A percentile compares a stretch with the other conserved stretches of the same genome.
These are phyloP conservation scores for Wickerhamiella nectarea DNA, from an alignment of 805 yeast species.

Conservation along the genomic window DNA sequence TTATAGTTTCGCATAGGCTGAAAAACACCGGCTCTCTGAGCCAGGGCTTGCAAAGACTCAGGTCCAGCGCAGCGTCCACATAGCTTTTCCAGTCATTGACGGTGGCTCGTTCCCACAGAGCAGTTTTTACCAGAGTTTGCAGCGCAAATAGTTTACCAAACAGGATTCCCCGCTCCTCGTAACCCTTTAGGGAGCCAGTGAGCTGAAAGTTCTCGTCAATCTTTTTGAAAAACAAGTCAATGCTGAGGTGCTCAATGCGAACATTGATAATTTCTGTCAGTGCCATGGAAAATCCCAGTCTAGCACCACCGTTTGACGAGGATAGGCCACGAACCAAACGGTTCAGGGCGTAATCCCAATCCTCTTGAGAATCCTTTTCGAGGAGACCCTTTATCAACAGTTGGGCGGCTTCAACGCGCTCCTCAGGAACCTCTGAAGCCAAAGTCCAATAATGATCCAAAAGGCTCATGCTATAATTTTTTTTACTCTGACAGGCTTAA, in stretches of 20 bases:
- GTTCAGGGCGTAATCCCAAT: constrained; percentile 71
- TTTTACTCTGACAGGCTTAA: no score
- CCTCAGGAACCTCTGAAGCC: constrained; percentile 62
- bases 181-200: constrained; percentile 47
- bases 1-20: constrained; percentile 39
- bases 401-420: constrained; percentile 61
- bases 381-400: constrained; percentile 47
- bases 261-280: constrained; percentile 42
- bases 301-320: constrained; percentile 68
- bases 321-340: constrained; percentile 71
- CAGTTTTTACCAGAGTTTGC: constrained; percentile 54
- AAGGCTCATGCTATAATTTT: constrained; percentile 14
- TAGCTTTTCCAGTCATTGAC: constrained; percentile 30
- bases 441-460: constrained; percentile 59
- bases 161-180: constrained; percentile 61
- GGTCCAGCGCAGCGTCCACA: constrained; percentile 36
- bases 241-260: constrained; percentile 26
- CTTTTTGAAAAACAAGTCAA: constrained; percentile 29
- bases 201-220: constrained; percentile 29
- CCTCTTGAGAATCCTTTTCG: constrained; percentile 29
- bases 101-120: constrained; percentile 24
- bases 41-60: constrained; percentile 65
- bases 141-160: constrained; percentile 81
- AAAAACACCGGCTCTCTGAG: constrained; percentile 67
- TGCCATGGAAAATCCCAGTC: constrained; percentile 82